Conservation (phyloP, 495 filamentous ascomycete species). For the Aspergillus haitiensis region DNA sequence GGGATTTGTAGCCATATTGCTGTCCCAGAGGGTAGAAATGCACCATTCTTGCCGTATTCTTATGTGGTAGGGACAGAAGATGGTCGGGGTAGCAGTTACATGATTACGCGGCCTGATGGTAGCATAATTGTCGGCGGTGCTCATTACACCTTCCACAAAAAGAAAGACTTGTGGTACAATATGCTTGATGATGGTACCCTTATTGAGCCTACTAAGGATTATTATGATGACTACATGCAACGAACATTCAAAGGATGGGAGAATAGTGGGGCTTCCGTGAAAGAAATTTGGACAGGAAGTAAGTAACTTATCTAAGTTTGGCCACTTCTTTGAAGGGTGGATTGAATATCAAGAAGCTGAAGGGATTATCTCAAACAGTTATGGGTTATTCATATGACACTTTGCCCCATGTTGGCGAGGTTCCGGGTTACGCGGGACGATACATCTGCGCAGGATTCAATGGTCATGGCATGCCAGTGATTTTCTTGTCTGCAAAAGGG, state of each 20-base stretch:
- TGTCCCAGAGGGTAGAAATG: constrained; percentile 55
- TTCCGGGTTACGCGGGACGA: constrained; percentile 45
- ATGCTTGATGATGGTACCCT: constrained; percentile 52
- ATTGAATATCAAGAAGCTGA: neutral
- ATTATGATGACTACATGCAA: constrained; percentile 58
- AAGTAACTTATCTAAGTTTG: constrained; percentile 14
- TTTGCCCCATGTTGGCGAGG: constrained; percentile 49
- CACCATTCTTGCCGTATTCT: constrained; percentile 34
- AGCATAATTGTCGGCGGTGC: constrained; percentile 70
- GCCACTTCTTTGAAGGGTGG: neutral
- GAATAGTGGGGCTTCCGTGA: constrained; percentile 40
- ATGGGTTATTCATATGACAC: constrained; percentile 50
- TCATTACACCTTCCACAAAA: constrained; percentile 47
- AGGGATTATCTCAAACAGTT: constrained; percentile 22
- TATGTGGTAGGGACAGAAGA: constrained; percentile 29
- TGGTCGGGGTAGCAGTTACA: constrained; percentile 46
- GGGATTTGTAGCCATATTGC: constrained; percentile 64
- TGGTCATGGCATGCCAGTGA: constrained; percentile 58
- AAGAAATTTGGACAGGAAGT: constrained; percentile 53
- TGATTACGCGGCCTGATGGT: constrained; percentile 68
- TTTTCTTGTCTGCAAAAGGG: constrained; percentile 45
- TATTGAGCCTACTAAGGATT: constrained; percentile 57
- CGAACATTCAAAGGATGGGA: constrained; percentile 49
- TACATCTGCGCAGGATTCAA: constrained; percentile 56
- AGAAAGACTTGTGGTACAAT: constrained; percentile 57